Base-by-base conservation (phyloP, 495 filamentous ascomycete genomes). In the Talaromyces borbonicus region DNA sequence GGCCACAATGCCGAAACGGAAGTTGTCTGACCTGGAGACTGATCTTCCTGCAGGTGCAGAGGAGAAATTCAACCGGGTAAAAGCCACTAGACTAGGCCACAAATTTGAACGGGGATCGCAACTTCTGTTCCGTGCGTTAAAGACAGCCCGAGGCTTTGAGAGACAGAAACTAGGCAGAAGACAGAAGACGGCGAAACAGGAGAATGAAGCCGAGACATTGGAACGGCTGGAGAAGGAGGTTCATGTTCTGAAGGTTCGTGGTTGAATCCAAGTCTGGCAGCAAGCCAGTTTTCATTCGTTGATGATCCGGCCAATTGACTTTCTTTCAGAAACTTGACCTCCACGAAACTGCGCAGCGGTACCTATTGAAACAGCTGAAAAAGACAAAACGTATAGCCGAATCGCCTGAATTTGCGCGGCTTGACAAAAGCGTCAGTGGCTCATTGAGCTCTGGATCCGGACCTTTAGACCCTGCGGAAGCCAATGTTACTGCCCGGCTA, bases 141-240 rank as follows among this genome's bases (percentile, higher is more conserved):
- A 92, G 60, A 68, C 77, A 1, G 85, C 84, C 20, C 88, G 87
- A 48, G 87, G 85, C 12, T 90, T 90, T 60, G 90, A 95, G 66
- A 72, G 87, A 51, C 90, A 95, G 64, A 95, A 94, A 47, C 72
- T 89, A 35, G 79, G 84, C 24, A 81, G 87, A 43, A 68, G 88
- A 27, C 68, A 84, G 18, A 89, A 84, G 60, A 79, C 79, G 22
- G 79, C 81, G 2, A 74, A 70, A 52, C 68, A 73, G n/a, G 63
- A 73, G 12, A 68, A 69, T 15, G 59, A 65, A 27, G 31, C 30
- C 1, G 49, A 53, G 52, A 56, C 54, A 14, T 47, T 59, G 51
- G 69, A 76, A 58, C 66, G 86, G 15, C 60, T 92, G n/a, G 74
- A 81, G 50, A 76, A 73, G 39, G 90, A 95, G 64, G 71, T 88